Evolutionary conservation across 371 early-diverging fungal species (phyloP).

Genomic region (Haplosporangium sp.): DNA sequence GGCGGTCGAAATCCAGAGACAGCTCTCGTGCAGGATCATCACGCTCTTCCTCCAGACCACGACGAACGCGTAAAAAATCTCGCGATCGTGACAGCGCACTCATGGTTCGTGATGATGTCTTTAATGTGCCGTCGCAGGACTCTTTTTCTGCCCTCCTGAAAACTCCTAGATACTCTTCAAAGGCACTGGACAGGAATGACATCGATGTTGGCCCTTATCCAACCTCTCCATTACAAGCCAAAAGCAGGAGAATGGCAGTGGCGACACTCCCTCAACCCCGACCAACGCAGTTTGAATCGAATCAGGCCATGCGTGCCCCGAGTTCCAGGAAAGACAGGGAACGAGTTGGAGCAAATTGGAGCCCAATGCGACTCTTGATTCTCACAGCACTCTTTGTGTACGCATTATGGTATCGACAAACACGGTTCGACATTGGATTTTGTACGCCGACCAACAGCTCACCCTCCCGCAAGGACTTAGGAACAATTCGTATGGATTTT

Average conservation of each 20-base stretch:
- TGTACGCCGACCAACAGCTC: conserved; percentile 5
- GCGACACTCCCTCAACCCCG: not conserved
- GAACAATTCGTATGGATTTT: not conserved
- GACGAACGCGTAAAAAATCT: conserved; percentile 6
- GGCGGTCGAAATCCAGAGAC: conserved; percentile 25
- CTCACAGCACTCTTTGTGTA: conserved; percentile 9
- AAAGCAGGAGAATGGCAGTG: conserved; percentile 9
- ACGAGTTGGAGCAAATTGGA: not conserved
- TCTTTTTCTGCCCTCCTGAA: conserved; percentile 15
- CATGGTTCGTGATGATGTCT: conserved; percentile 7
- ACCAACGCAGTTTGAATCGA: conserved; percentile 4
- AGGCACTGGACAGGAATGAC: conserved; percentile 1
- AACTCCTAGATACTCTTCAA: conserved; percentile 12
- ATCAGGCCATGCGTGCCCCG: not conserved
- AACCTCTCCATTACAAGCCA: conserved; percentile 17
- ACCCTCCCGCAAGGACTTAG: no score
- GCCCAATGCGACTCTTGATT: conserved; percentile 10
- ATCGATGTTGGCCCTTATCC: conserved; percentile 8
- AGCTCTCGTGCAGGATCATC: conserved; percentile 11
- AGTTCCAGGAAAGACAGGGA: not conserved
- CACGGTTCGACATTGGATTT: conserved; percentile 31
- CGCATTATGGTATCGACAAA: conserved; percentile 34
- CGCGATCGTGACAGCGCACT: not conserved
- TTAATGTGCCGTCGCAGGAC: conserved; percentile 3
- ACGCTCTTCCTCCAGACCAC: not conserved